Base-by-base conservation (phyloP, 2,329 filamentous ascomycete species). In the Paraphoma chrysanthemicola region DNA sequence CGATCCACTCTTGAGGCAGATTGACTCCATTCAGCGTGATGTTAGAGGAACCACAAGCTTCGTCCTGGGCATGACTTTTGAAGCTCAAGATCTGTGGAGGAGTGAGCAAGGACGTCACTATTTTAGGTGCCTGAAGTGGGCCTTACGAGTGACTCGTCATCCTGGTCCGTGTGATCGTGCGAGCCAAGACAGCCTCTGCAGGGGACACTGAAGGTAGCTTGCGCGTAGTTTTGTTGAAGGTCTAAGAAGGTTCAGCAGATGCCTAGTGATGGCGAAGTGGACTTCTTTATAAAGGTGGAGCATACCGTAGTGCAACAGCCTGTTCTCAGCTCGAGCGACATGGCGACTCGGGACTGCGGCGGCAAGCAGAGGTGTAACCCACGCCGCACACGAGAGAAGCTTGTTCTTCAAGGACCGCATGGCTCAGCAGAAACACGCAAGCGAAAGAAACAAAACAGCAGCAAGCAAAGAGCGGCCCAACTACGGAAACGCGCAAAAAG, bases 201-300 rank as follows among this genome's bases (percentile, higher is more conserved):
- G 36, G 78, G 75, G 39, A 81, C 68, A 48, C 68, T 71, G 72
- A 81, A 80, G 48, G 73, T 79, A 55, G 78, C 77, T 71, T 77
- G 69, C 50, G 72, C 72, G 68, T 75, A 74, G 53, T 63, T 67
- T 48, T 73, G 66, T 46, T 71, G 72, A 51, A 70, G 51, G 51
- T 75, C 74, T 77, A 52, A n/a, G 29, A 42, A 9, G 16, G 41
- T 53, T 74, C 59, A 76, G 71, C 61, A 71, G 71, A 47, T 72
- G 73, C 72, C 69, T 74, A 60, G 59, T 29, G 53, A 68, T 63
- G 68, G 69, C 68, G 52, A 71, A 64, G n/a, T 23, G 46, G 31
- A 18, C 29, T 12, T 44, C 10, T 49, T 23, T 71, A 70, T 66
- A 67, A 67, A 60, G 57, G 53, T 45, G 54, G 51, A 39, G 42